Evolutionary conservation across 2,329 filamentous ascomycete genomes (phyloP).

Genomic region (Talaromyces sp.): DNA sequence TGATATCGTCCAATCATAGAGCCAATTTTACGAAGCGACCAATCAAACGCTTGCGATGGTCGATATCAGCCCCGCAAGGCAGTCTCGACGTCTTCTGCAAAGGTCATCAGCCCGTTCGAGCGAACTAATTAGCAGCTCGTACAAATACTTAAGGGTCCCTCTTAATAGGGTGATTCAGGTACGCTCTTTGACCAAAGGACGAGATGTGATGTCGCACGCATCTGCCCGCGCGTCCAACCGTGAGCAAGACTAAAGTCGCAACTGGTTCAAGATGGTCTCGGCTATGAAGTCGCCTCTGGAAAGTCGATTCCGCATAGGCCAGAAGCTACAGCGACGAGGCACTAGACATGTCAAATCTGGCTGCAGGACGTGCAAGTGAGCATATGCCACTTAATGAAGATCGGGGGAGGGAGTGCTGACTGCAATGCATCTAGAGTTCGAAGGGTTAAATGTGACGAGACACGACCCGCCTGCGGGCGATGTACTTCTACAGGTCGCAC

Average conservation of each 20-base stretch:
- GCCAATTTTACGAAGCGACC: neutral
- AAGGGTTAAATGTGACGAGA: conserved; percentile 16
- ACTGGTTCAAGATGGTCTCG: neutral
- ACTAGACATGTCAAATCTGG: conserved; percentile 12
- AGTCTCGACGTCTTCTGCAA: neutral
- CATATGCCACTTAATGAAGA: too few species aligned
- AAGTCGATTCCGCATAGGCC: neutral
- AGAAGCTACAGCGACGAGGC: neutral
- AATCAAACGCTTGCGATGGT: neutral
- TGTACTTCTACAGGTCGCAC: conserved; percentile 14
- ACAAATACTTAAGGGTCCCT: neutral
- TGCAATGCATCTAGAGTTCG: neutral
- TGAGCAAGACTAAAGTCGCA: neutral
- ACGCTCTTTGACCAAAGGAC: too few species aligned
- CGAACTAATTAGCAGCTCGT: neutral
- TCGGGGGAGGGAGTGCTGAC: neutral
- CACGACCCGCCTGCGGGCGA: conserved; percentile 7
- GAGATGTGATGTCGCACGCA: too few species aligned
- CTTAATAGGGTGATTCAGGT: too few species aligned
- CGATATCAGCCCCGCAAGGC: neutral
- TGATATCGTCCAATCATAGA: neutral
- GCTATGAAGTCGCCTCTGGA: neutral
- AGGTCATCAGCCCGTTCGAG: neutral
- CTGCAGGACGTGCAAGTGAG: conserved; percentile 16
- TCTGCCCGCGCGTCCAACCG: too few species aligned